phyloP scores from a whole-genome alignment of 257 asterid genomes.

The Solanum infundibuliforme region DNA sequence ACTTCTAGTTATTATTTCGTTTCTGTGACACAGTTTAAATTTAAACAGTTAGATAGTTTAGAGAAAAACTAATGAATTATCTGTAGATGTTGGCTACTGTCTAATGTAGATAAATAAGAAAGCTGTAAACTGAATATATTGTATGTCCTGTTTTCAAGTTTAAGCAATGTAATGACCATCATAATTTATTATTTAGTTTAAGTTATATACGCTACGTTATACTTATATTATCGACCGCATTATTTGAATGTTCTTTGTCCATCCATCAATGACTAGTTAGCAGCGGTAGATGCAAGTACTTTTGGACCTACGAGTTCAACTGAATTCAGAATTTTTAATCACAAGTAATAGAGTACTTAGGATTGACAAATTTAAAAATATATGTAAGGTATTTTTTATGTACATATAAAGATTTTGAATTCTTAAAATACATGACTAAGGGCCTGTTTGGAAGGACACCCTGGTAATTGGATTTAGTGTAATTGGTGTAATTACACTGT shows the following conservation, averaged over 20 bases:
- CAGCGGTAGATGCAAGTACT: background rate
- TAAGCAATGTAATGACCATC: background rate
- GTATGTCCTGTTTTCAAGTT: background rate
- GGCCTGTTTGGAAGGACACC: no score
- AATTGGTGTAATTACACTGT: no score
- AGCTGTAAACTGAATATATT: background rate
- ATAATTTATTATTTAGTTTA: background rate
- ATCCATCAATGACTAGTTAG: background rate
- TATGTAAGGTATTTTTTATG: background rate
- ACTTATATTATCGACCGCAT: background rate
- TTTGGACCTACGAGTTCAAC: background rate
- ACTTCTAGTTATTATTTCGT: background rate
- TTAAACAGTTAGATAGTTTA: background rate
- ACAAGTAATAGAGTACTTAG: background rate
- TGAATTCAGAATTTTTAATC: background rate
- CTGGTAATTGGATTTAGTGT: no score
- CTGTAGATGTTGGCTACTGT: background rate
- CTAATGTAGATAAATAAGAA: background rate
- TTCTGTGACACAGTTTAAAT: background rate
- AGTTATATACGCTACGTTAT: background rate
- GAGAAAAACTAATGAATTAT: background rate
- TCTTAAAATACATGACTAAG: background rate
- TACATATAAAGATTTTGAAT: background rate
- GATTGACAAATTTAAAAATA: background rate
- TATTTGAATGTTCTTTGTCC: background rate